A percentile compares a stretch with the other conserved stretches of the same genome.
Conservation (phyloP, 2,329 filamentous ascomycete species). For the Cercospora zeae-maydis region DNA sequence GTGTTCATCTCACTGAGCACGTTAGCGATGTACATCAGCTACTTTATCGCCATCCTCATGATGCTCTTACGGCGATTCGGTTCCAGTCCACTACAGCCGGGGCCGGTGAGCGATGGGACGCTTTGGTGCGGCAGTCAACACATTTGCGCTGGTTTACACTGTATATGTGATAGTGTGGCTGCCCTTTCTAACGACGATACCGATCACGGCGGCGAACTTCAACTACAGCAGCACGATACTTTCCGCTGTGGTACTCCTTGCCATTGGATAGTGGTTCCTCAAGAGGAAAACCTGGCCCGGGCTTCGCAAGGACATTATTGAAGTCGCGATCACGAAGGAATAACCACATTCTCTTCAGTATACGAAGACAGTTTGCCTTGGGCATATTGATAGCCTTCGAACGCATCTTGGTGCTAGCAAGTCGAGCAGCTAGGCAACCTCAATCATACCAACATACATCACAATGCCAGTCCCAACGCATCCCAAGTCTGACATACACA, state of each 20-base stretch:
- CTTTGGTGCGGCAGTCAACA: constrained; percentile 25
- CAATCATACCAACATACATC: no score
- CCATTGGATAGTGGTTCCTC: constrained; percentile 21
- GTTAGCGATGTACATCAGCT: constrained; percentile 27
- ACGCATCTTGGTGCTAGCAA: no score
- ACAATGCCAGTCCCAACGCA: no score
- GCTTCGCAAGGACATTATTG: constrained; percentile 24
- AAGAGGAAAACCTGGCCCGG: constrained; percentile 25
- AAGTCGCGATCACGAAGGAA: constrained; percentile 15
- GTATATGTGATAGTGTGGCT: constrained; percentile 27
- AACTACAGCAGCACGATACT: constrained; percentile 30
- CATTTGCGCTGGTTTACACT: constrained; percentile 26
- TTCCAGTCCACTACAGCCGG: constrained; percentile 14
- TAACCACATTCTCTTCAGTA: not conserved
- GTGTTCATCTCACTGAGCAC: constrained; percentile 28
- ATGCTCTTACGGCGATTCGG: constrained; percentile 19
- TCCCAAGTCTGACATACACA: no score
- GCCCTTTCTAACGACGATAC: constrained; percentile 26
- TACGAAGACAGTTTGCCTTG: no score
- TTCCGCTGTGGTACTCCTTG: constrained; percentile 23
- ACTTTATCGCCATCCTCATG: constrained; percentile 28
- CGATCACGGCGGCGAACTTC: constrained; percentile 25
- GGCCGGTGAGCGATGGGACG: constrained; percentile 25
- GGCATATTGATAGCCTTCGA: no score
- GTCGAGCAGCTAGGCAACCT: no score